Evolutionary conservation across 1,284 basidiomycete species (phyloP).

Genomic region (Ceratobasidium sp.): DNA sequence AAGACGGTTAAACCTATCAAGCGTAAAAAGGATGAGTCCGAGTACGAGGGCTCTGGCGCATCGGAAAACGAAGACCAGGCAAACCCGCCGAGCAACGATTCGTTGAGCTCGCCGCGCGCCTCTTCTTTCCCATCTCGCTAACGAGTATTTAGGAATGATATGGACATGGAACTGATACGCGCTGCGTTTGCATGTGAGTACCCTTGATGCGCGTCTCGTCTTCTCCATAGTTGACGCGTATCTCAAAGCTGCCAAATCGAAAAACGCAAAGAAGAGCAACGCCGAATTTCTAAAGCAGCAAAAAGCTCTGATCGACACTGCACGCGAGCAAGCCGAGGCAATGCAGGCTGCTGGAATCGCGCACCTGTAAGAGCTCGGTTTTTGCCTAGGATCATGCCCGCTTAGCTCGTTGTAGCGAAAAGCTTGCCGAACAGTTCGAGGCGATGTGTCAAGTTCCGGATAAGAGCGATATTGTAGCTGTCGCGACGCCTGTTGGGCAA

Average conservation of each 20-base stretch:
- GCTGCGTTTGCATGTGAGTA: constrained; percentile 38
- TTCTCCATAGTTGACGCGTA: background rate
- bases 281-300: constrained; percentile 35
- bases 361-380: constrained; percentile 17
- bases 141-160: constrained; percentile 18
- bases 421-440: constrained; percentile 12
- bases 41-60: constrained; percentile 1
- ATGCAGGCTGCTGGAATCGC: constrained; percentile 20
- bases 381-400: background rate
- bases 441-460: constrained; percentile 6
- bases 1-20: constrained; percentile 15
- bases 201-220: background rate
- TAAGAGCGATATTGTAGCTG: background rate
- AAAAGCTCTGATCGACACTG: constrained; percentile 13
- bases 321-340: constrained; percentile 32
- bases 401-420: constrained; percentile 2
- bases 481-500: constrained; percentile 10
- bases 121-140: background rate
- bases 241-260: constrained; percentile 34
- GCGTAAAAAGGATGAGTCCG: background rate
- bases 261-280: constrained; percentile 31
- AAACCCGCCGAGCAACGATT: constrained; percentile 26
- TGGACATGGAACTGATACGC: constrained; percentile 32
- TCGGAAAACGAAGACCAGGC: background rate
- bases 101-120: background rate